phyloP scores from a whole-genome alignment of 257 asterid genomes.

The Hygrophila difformis region DNA sequence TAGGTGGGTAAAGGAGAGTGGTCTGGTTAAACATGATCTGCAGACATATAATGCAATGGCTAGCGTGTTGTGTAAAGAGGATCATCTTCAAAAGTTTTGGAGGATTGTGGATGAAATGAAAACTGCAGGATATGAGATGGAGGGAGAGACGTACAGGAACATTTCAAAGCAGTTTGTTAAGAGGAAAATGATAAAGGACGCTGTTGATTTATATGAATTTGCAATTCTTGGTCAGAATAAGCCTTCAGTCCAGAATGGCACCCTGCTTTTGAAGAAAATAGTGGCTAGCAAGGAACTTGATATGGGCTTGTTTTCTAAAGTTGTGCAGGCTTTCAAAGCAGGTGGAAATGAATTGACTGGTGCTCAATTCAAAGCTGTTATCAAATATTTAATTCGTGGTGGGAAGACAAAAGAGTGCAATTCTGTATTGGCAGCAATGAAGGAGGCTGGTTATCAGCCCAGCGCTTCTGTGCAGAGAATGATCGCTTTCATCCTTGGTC shows the following conservation, averaged over 20 bases:
- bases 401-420: constrained; percentile 57
- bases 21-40: constrained; percentile 41
- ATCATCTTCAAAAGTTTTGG: constrained; percentile 53
- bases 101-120: constrained; percentile 66
- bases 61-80: constrained; percentile 46
- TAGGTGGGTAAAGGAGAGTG: constrained; percentile 83
- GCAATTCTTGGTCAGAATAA: constrained; percentile 53
- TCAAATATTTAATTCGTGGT: constrained; percentile 69
- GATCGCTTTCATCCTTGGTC: constrained; percentile 54
- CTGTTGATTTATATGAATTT: constrained; percentile 68
- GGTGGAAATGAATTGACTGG: constrained; percentile 46
- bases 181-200: constrained; percentile 55
- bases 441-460: constrained; percentile 49
- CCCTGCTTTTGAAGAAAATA: constrained; percentile 67
- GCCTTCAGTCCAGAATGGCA: constrained; percentile 61
- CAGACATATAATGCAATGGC: constrained; percentile 50
- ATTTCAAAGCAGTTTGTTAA: constrained; percentile 34
- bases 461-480: constrained; percentile 27
- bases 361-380: constrained; percentile 40
- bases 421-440: constrained; percentile 43
- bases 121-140: constrained; percentile 50
- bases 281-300: constrained; percentile 62
- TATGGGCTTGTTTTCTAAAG: constrained; percentile 47
- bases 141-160: constrained; percentile 37
- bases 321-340: constrained; percentile 42